Evolutionary conservation across 352 stramenopile genomes (phyloP).

Genomic region (Thraustotheca clavata): DNA sequence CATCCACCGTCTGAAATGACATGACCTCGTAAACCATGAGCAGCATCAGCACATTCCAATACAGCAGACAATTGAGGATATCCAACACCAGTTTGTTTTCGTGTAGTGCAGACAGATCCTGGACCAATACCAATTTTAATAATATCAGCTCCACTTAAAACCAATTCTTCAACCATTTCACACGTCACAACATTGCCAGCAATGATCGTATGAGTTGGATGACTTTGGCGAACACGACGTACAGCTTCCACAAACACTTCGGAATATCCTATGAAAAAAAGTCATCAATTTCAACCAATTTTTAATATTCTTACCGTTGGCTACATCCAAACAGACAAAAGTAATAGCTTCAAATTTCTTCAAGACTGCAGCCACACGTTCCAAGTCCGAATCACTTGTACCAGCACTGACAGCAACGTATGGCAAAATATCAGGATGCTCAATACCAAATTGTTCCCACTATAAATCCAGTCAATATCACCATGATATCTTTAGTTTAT

Average conservation of each 20-base stretch:
- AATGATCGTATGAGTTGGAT: slow-evolving; percentile 83
- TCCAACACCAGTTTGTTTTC: slow-evolving; percentile 88
- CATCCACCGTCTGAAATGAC: slow-evolving; percentile 86
- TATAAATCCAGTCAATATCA: slow-evolving; percentile 19
- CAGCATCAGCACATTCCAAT: slow-evolving; percentile 87
- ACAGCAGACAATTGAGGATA: slow-evolving; percentile 88
- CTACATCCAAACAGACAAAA: slow-evolving; percentile 88
- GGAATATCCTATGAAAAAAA: slow-evolving; percentile 39
- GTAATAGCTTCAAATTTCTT: slow-evolving; percentile 46
- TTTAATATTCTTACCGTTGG: slow-evolving; percentile 40
- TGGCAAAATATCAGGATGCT: slow-evolving; percentile 44
- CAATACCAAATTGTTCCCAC: slow-evolving; percentile 45
- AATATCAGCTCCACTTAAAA: slow-evolving; percentile 87
- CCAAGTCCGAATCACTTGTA: slow-evolving; percentile 57
- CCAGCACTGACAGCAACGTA: slow-evolving; percentile 75
- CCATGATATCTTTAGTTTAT: neutral
- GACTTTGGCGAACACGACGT: slow-evolving; percentile 38
- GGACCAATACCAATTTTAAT: slow-evolving; percentile 92
- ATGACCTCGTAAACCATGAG: slow-evolving; percentile 82
- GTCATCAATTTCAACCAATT: neutral
- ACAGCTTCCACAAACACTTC: slow-evolving; percentile 82
- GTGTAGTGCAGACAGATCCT: slow-evolving; percentile 87
- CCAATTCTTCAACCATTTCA: slow-evolving; percentile 89
- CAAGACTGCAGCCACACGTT: slow-evolving; percentile 57
- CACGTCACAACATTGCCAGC: slow-evolving; percentile 89